A percentile compares a stretch with the other conserved stretches of the same genome.
These are phyloP conservation scores for Phytopythium sindhum DNA, from an alignment of 352 stramenopile species.

Conservation along the genomic window DNA sequence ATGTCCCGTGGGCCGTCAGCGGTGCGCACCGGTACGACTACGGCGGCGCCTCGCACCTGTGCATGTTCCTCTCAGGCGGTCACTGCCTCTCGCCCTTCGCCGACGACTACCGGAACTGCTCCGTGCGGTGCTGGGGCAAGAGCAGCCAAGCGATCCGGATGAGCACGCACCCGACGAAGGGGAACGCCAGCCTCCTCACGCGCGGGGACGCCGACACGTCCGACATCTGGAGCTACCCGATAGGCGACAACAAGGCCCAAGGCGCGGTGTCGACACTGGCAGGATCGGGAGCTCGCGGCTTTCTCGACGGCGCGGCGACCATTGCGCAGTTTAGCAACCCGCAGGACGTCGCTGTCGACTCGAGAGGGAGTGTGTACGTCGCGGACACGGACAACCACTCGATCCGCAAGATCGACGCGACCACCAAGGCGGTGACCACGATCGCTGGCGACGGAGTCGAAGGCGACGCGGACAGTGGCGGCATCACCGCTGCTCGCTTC, in stretches of 20 bases:
- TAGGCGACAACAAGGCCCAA: constrained; percentile 67
- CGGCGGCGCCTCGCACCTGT: constrained; percentile 73
- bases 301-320: constrained; percentile 57
- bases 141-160: constrained; percentile 27
- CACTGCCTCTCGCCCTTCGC: constrained; percentile 74
- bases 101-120: constrained; percentile 88
- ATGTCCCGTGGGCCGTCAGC: constrained; percentile 91
- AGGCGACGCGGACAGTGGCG: constrained; percentile 44
- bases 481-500: constrained; percentile 39
- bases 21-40: constrained; percentile 93
- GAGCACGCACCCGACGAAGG: constrained; percentile 30
- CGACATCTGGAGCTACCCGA: constrained; percentile 58
- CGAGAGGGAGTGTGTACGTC: constrained; percentile 91
- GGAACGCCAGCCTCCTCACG: constrained; percentile 15
- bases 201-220: constrained; percentile 37
- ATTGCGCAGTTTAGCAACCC: constrained; percentile 88
- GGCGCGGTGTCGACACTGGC: constrained; percentile 90
- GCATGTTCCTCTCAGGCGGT: constrained; percentile 86
- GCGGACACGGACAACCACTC: constrained; percentile 94
- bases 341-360: constrained; percentile 90
- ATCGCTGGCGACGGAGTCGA: constrained; percentile 50
- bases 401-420: constrained; percentile 80
- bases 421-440: constrained; percentile 40
- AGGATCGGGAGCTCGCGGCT: constrained; percentile 73
- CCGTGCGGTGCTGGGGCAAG: constrained; percentile 90